phyloP scores from a whole-genome alignment of 2,329 filamentous ascomycete species.

The Cercospora beticola region DNA sequence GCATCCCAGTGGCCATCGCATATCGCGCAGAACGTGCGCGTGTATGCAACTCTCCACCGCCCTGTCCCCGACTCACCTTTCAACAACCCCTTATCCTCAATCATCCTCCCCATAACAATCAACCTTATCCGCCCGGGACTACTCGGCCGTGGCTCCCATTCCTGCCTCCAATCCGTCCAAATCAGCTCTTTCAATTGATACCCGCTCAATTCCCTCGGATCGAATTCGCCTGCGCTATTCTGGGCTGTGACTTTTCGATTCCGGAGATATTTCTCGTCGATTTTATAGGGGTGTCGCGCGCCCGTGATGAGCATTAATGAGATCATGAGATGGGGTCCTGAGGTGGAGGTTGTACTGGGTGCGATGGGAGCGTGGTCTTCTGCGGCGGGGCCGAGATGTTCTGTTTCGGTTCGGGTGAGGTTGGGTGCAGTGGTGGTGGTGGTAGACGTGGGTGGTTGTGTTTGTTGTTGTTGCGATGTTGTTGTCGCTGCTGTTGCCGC shows the following conservation, averaged over 20 bases:
- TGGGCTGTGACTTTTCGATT: conserved; percentile 79
- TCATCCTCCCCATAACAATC: conserved; percentile 85
- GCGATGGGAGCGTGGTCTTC: conserved; percentile 40
- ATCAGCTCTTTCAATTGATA: conserved; percentile 95
- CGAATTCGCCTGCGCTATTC: conserved; percentile 60
- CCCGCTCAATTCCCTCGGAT: conserved; percentile 86
- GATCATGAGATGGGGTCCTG: conserved; percentile 61
- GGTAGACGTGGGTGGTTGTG: conserved; percentile 4
- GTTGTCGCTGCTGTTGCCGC: background rate
- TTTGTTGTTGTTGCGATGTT: background rate
- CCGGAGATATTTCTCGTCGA: conserved; percentile 80
- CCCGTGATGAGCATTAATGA: conserved; percentile 76
- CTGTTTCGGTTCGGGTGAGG: conserved; percentile 41
- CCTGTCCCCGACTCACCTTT: conserved; percentile 74
- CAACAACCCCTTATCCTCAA: conserved; percentile 83
- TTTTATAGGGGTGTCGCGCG: conserved; percentile 82
- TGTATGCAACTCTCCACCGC: conserved; percentile 54
- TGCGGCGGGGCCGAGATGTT: conserved; percentile 50
- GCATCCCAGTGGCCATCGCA: background rate
- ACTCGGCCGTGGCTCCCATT: conserved; percentile 84
- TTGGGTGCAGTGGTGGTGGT: conserved; percentile 6
- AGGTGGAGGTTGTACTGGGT: conserved; percentile 36
- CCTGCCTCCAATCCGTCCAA: conserved; percentile 79
- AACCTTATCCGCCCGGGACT: conserved; percentile 86
- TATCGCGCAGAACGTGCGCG: background rate